Base-by-base conservation (phyloP, 805 yeast species). In the Teunomyces panamensis region DNA sequence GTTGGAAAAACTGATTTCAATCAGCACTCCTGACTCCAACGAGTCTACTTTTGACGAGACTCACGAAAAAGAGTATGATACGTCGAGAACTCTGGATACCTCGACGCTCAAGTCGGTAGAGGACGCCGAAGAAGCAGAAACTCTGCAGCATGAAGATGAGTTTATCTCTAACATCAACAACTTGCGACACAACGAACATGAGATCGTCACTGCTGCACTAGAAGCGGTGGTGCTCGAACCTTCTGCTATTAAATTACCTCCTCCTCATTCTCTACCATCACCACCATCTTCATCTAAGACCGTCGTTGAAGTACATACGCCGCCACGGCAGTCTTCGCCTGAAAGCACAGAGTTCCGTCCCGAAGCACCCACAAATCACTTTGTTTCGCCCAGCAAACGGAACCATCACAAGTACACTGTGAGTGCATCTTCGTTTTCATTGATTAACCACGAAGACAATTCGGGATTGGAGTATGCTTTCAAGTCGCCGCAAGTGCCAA, bases 401-500 rank as follows among this genome's bases (percentile, higher is more conserved):
- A 48, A 46, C 2, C 44, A 59, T 5, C 45, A 59, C 6, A 47
- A 52, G 17, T 54, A 51, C 46, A 43, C 57, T n/a, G 7, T 30
- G n/a, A 56, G 64, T 9, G 45, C 49, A 16, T 46, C 56, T 3
- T 60, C 69, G 9, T 50, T 58, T 20, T 53, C 68, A 4, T 49
- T 64, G 51, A 51, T 65, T 14, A 60, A 57, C 44, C 55, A 54
- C 30, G 69, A 63, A 39, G 70, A 65, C 24, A 55, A 56, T 29
- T 49, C 37, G 7, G 73, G 62, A 6, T 54, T 68, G 46, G 62
- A 64, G 44, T 67, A 59, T 48, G 72, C 72, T 3, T 67, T 60
- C 51, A 56, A 54, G 32, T 58, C 68, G 2, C 48, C 59, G 1
- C 45, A 58, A 39, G 73, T 60, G n/a, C 73, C 72, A 6, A 54